phyloP scores from a whole-genome alignment of 225 moss, liverwort and hornwort genomes.

The Pseudisothecium myosuroides region DNA sequence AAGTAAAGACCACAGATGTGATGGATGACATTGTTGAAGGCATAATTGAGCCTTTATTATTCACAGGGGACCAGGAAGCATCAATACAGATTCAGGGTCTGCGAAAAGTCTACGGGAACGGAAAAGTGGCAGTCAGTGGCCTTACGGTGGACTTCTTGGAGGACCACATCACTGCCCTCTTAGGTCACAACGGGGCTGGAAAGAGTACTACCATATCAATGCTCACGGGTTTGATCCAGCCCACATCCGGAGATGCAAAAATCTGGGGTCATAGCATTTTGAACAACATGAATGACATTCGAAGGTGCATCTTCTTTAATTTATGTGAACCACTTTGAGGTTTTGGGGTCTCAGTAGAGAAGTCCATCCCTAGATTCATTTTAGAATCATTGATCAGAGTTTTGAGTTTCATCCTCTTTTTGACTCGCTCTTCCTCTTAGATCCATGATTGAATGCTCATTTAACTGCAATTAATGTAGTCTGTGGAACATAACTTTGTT shows the following conservation, averaged over 20 bases:
- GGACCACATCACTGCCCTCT: constrained; percentile 75
- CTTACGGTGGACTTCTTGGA: constrained; percentile 67
- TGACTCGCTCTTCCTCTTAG: background rate
- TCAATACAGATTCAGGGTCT: constrained; percentile 56
- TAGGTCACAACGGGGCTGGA: constrained; percentile 94
- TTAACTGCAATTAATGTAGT: background rate
- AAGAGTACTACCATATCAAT: constrained; percentile 88
- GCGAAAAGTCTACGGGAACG: constrained; percentile 62
- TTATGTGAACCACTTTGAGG: background rate
- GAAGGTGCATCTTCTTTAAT: constrained; percentile 32
- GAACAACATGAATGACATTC: constrained; percentile 46
- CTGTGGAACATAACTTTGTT: background rate
- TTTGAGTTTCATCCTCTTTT: background rate
- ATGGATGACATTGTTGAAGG: constrained; percentile 22
- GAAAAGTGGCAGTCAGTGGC: constrained; percentile 68
- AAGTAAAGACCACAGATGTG: constrained; percentile 8
- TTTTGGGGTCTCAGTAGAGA: background rate
- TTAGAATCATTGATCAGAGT: background rate
- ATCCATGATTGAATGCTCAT: background rate
- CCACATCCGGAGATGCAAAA: constrained; percentile 67
- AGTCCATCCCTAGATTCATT: background rate
- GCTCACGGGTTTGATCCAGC: constrained; percentile 72
- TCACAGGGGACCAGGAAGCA: constrained; percentile 9
- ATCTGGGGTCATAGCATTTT: constrained; percentile 83
- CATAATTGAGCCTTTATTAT: constrained; percentile 42